These are phyloP conservation scores for Verticillium nubilum DNA, from an alignment of 2,329 filamentous ascomycete genomes.

Conservation along the genomic window DNA sequence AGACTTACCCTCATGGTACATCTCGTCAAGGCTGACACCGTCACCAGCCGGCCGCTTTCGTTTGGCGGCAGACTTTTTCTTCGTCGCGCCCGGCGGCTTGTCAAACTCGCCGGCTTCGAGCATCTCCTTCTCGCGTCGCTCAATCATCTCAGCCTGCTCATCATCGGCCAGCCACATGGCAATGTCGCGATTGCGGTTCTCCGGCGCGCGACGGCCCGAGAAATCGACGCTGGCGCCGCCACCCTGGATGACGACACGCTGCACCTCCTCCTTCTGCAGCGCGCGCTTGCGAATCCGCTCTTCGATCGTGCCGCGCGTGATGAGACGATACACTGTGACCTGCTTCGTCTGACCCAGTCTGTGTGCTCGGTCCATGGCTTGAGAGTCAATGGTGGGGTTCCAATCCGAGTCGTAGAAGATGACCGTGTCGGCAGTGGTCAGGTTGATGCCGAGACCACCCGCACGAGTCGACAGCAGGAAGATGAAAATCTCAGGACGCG, in stretches of 20 bases:
- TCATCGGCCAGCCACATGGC: constrained; percentile 98
- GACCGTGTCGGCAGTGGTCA: constrained; percentile 94
- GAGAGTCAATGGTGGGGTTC: constrained; percentile 98
- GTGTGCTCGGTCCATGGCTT: constrained; percentile 98
- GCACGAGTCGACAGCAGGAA: constrained; percentile 95
- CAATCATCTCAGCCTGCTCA: constrained; percentile 90
- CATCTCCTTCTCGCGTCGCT: constrained; percentile 84
- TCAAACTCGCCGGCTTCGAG: constrained; percentile 65
- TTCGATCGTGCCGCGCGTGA: constrained; percentile 94
- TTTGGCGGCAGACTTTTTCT: constrained; percentile 54
- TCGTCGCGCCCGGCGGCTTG: constrained; percentile 42
- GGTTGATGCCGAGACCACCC: constrained; percentile 95
- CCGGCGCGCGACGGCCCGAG: constrained; percentile 79
- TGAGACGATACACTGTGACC: constrained; percentile 95
- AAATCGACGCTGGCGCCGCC: constrained; percentile 92
- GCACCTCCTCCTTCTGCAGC: constrained; percentile 96
- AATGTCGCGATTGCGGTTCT: constrained; percentile 96
- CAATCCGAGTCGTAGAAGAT: constrained; percentile 99
- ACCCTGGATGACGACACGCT: constrained; percentile 92
- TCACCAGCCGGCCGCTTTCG: constrained; percentile 46
- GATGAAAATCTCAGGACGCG: constrained; percentile 88
- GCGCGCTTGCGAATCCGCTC: constrained; percentile 96
- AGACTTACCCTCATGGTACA: constrained; percentile 95
- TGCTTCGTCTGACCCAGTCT: constrained; percentile 93
- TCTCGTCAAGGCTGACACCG: constrained; percentile 75